phyloP scores from a whole-genome alignment of 371 early-diverging fungal genomes.

The Batkoa obscura region DNA sequence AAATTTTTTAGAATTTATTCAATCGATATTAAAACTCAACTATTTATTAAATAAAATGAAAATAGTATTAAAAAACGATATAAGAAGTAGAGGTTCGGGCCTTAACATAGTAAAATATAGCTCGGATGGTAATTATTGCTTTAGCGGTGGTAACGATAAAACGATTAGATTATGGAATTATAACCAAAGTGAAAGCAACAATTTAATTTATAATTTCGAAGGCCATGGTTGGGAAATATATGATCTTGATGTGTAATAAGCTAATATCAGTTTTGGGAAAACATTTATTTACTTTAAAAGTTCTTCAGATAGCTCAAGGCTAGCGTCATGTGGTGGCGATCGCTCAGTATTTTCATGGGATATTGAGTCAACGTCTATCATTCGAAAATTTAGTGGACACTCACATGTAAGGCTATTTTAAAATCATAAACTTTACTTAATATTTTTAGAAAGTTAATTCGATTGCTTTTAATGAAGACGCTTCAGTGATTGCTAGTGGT shows the following conservation, averaged over 20 bases:
- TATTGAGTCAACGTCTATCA: constrained; percentile 38
- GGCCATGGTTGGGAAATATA: not conserved
- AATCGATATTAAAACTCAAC: no score
- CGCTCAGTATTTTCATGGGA: not conserved
- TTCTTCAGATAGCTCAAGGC: not conserved
- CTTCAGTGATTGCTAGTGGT: constrained; percentile 58
- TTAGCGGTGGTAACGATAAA: not conserved
- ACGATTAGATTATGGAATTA: not conserved
- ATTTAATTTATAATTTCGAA: not conserved
- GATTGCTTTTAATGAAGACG: constrained; percentile 60
- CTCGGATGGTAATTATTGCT: no score
- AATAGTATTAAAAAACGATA: no score
- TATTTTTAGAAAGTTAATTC: constrained; percentile 48
- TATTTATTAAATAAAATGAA: no score
- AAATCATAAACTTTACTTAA: not conserved
- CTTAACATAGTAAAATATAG: no score
- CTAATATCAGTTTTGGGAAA: not conserved
- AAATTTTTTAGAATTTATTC: no score
- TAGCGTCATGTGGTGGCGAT: constrained; percentile 1
- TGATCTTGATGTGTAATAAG: not conserved
- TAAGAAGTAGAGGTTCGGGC: no score
- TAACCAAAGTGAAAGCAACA: not conserved
- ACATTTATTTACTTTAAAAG: not conserved
- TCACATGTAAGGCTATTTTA: constrained; percentile 28
- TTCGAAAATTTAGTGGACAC: constrained; percentile 65